Percentiles rank a stretch among this genome's conserved stretches.
These are phyloP conservation scores for Mastigamoeba balamuthi DNA, from an alignment of 78 protist species.

Conservation along the genomic window DNA sequence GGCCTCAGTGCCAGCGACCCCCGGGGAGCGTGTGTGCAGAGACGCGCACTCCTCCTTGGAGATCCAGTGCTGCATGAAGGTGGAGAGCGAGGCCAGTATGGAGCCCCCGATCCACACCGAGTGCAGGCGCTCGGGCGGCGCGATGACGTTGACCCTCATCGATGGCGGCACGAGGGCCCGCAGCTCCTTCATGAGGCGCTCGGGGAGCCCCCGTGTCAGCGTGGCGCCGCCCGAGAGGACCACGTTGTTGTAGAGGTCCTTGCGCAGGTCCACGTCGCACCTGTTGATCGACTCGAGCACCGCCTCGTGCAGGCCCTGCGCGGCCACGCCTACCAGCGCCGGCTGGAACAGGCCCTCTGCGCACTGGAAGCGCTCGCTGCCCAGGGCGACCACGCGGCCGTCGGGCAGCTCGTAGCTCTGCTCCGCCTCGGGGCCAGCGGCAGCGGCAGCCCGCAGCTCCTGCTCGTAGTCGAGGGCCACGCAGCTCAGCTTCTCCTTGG, in stretches of 20 bases:
- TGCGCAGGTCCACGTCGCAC: slow-evolving; percentile 52
- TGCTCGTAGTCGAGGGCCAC: slow-evolving; percentile 49
- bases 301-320: neutral
- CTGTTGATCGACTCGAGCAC: slow-evolving; percentile 6
- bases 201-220: neutral
- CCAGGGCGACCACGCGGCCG: slow-evolving; percentile 42
- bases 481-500: slow-evolving; percentile 59
- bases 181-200: neutral
- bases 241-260: slow-evolving; percentile 47
- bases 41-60: neutral
- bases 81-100: slow-evolving; percentile 65
- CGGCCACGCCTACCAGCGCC: neutral
- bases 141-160: slow-evolving; percentile 28
- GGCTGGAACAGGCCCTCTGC: neutral
- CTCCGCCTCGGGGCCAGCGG: slow-evolving; percentile 12
- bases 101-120: slow-evolving; percentile 76
- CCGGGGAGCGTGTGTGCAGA: too few relatives aligned
- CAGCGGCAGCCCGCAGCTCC: slow-evolving; percentile 14
- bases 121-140: slow-evolving; percentile 70
- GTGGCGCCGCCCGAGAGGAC: slow-evolving; percentile 49
- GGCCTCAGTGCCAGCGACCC: too few relatives aligned
- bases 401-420: slow-evolving; percentile 52
- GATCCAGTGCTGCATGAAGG: neutral
- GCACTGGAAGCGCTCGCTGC: slow-evolving; percentile 44
- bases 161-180: neutral